Base-by-base conservation (phyloP, 2,329 filamentous ascomycete species). In the Ceratocystis lukuohia region DNA sequence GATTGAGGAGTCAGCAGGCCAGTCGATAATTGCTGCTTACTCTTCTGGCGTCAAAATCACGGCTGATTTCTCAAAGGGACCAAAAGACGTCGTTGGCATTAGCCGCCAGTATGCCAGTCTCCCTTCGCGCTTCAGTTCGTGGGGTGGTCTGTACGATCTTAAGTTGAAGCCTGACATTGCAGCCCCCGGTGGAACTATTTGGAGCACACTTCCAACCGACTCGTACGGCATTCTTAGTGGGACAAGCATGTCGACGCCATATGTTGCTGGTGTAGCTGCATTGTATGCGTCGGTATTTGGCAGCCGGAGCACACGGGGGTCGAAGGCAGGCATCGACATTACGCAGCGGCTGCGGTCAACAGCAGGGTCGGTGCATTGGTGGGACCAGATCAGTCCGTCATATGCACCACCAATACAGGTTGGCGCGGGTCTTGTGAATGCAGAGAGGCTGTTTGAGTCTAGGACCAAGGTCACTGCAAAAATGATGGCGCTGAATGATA, bases 181-280 rank as follows among this genome's bases (percentile, higher is more conserved):
- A 12, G 77, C 79, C 0, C 80, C 80, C 0, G 80, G 81, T 10
- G 77, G 77, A 63, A 73, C 77, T 44, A 81, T 84, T 59, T 74
- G 80, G 66, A 82, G 79, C 57, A 83, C 80, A 1, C 78, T 77
- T 57, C 75, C 77, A 1, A 72, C 77, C 33, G 73, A 74, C 28
- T 69, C 68, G 8, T 84, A 81, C 68, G 76, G 76, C 15, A 73
- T 80, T 6, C 74, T 80, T 64, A 83, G 76, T 44, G 82, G 82
- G 59, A 84, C 82, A 0, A 82, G 80, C 1, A 84, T 84, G 81
- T 78, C 81, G 0, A 78, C 78, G 5, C 81, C 81, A 0, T 81
- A 81, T 67, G 74, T 81, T 33, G 80, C 81, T 48, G 81, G 80
- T n/a, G 74, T 80, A 22, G 78, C 77, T 1, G 79, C 78, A 5